A percentile compares a stretch with the other conserved stretches of the same genome.
Conservation (phyloP, 2,329 filamentous ascomycete genomes). For the Paecilomyces dactylethromorphus region DNA sequence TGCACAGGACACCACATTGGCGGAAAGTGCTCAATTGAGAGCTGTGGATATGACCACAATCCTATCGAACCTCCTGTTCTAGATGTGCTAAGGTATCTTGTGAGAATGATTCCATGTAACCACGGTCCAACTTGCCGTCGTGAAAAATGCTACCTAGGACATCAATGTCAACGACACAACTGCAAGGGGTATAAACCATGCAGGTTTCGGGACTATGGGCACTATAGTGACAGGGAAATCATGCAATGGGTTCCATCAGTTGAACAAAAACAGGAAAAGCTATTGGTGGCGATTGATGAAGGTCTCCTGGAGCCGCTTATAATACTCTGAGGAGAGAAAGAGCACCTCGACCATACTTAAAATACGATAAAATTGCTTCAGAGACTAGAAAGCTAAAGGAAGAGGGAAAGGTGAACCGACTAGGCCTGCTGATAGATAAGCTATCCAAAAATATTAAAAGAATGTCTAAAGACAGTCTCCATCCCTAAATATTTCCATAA, state of each 20-base stretch:
- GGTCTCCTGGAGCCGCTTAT: background rate
- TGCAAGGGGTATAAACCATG: background rate
- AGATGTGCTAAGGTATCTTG: constrained; percentile 39
- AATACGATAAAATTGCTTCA: too few relatives aligned
- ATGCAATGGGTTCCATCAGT: background rate
- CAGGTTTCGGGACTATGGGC: background rate
- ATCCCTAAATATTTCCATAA: too few relatives aligned
- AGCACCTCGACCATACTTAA: background rate
- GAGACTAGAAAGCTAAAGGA: too few relatives aligned
- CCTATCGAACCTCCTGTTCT: constrained; percentile 33
- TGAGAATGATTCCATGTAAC: constrained; percentile 38
- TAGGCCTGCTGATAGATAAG: too few relatives aligned
- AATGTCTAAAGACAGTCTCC: too few relatives aligned
- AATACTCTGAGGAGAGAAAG: background rate
- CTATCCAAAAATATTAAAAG: too few relatives aligned
- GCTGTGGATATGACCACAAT: constrained; percentile 42
- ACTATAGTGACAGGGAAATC: background rate
- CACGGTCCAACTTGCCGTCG: constrained; percentile 35
- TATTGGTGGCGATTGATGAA: background rate
- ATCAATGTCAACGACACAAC: constrained; percentile 25
- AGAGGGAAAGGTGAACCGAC: too few relatives aligned
- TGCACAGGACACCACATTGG: constrained; percentile 46
- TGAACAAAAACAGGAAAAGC: background rate
- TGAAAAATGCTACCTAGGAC: constrained; percentile 40
- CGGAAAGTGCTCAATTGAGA: constrained; percentile 28